Evolutionary conservation across 306 rosid species (phyloP), one percentile per base, ranked within the genome.

Genomic region (Cajanus cajan): DNA sequence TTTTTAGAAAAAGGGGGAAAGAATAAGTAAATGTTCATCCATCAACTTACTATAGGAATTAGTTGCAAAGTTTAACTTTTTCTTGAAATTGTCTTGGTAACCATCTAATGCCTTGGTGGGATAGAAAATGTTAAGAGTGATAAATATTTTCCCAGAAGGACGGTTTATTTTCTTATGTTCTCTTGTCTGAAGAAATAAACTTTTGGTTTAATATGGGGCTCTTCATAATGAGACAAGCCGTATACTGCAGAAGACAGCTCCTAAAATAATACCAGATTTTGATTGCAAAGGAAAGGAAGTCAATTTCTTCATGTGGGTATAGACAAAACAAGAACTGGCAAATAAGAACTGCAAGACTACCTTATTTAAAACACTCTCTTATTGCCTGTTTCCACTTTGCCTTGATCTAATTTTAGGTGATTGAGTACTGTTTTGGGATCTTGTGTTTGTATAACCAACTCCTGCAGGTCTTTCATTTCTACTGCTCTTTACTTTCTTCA

Each of bases 251-350:
- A 47, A 68, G 55, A 45, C 10, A 33, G 67, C 63, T 47, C 55
- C 50, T 25, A 25, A 73, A 37, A 76, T 24, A 44, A n/a, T n/a
- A 67, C 59, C 71, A 74, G 81, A 68, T 43, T 69, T 55, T 73
- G 44, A 2, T 37, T 51, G 58, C 47, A 43, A 41, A 37, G 24
- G 75, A 45, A 24, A 41, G 59, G 15, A 69, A 40, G 52, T 68
- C n/a, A 12, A 57, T 78, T 72, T 34, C 62, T n/a, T 40, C 43
- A n/a, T 24, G 11, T 16, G 55, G 50, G 59, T 21, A 45, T 61
- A 8, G 40, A 5, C 18, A 55, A 71, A 71, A 80, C 52, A 63
- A 36, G 12, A 62, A 44, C 28, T 9, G 7, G 21, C 44, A 66
- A 22, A 62, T 62, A 37, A 52, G 50, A 65, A 80, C 21, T 6